A percentile compares a stretch with the other conserved stretches of the same genome.
Conservation (phyloP, 2,329 filamentous ascomycete species). For the Onygenales sp. region DNA sequence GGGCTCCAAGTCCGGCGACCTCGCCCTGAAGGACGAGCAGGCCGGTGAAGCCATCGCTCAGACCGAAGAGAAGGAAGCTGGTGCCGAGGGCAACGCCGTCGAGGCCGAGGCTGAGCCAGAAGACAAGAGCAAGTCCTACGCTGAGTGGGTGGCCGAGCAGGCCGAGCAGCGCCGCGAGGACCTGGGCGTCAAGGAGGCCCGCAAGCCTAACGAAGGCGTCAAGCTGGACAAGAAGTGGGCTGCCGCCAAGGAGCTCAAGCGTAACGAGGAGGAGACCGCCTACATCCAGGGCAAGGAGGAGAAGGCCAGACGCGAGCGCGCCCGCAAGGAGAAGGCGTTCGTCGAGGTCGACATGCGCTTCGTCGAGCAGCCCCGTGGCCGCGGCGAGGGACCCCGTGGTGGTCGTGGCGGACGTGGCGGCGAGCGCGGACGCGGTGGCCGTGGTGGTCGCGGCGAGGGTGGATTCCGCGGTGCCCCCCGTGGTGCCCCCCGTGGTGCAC, state of each 20-base stretch:
- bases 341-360: conserved; percentile 82
- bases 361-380: conserved; percentile 55
- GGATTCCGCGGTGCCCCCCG: conserved; percentile 32
- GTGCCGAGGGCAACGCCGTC: conserved; percentile 36
- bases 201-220: conserved; percentile 86
- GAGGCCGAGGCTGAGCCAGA: conserved; percentile 50
- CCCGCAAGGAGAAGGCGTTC: conserved; percentile 84
- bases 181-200: conserved; percentile 58
- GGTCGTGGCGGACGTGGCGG: conserved; percentile 22
- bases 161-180: conserved; percentile 66
- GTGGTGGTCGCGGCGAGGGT: conserved; percentile 35
- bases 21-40: conserved; percentile 84
- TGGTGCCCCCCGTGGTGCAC: conserved; percentile 29
- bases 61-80: conserved; percentile 67
- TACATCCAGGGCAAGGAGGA: conserved; percentile 66
- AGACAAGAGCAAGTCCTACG: conserved; percentile 84
- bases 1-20: conserved; percentile 72
- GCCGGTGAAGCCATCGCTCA: conserved; percentile 83
- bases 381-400: conserved; percentile 38
- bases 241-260: conserved; percentile 58
- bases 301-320: conserved; percentile 75
- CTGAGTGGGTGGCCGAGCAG: conserved; percentile 73
- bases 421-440: conserved; percentile 35
- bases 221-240: conserved; percentile 90
- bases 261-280: conserved; percentile 50